These are phyloP conservation scores for Thuja plicata DNA, from an alignment of 83 land plant genomes.

Conservation along the genomic window DNA sequence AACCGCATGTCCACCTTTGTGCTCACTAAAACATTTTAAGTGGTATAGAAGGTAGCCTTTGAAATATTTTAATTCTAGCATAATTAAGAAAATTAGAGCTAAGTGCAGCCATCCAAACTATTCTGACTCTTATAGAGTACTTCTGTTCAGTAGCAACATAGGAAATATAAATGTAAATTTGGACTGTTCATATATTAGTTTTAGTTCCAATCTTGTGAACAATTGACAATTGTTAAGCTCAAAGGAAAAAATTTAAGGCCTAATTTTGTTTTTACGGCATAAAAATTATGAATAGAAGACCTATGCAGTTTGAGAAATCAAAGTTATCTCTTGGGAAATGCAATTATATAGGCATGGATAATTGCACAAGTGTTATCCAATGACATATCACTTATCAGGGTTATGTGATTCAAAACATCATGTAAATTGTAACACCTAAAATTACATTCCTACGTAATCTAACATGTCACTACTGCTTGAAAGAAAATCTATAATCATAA, in stretches of 20 bases:
- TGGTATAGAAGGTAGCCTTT: neutral
- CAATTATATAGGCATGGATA: neutral
- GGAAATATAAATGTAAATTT: neutral
- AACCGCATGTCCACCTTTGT: slow-evolving; percentile 99
- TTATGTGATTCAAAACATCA: neutral
- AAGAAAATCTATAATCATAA: neutral
- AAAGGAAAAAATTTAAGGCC: neutral
- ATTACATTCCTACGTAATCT: neutral
- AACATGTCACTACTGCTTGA: neutral
- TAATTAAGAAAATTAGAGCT: neutral
- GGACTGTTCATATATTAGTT: neutral
- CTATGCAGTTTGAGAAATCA: neutral
- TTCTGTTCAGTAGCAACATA: neutral
- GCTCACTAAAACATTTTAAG: slow-evolving; percentile 58
- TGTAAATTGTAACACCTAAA: neutral
- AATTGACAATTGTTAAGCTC: neutral
- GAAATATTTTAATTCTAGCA: neutral
- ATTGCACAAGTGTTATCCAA: neutral
- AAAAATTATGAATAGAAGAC: neutral
- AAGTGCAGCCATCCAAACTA: neutral
- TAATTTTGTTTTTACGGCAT: neutral
- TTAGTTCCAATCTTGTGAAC: neutral
- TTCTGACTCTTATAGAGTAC: neutral
- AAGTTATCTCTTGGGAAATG: neutral
- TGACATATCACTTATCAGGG: neutral